Base-by-base conservation (phyloP, 371 early-diverging fungal genomes). In the Circinella minor region DNA sequence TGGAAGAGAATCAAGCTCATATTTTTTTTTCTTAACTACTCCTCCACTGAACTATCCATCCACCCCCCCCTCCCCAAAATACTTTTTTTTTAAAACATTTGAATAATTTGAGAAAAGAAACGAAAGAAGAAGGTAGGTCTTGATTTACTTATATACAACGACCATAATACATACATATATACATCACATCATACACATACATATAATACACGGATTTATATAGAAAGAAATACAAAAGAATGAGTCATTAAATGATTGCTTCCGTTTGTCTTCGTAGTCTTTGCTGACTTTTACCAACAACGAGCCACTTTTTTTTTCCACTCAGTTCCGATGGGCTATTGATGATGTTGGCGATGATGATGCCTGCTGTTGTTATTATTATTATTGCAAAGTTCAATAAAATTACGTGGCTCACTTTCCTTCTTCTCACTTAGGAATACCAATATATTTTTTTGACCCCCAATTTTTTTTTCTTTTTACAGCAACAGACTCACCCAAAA, bases 381-480 rank as follows among this genome's bases (percentile, higher is more conserved):
- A 4, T 38, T 14, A 61, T 37, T 38, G 37, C 6, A 43, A 9
- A 11, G 11, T 43, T 43, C 6, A 43, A 43, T 43, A 43, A 43
- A 36, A 64, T 64, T 64, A 64, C 64, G 64, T 64, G 64, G 64
- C 64, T 43, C 64, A 13, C 27, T 37, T 18, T 36, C 51, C 64
- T 46, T 64, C 27, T 51, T 49, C 64, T 49, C 64, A 11, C 47
- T 47, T 15, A 27, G 27, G 2, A 27, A 27, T 27, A 27, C 27
- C 27, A 27, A 27, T 27, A 27, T 27, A 27, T 27, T 27, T 43
- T 3, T 43, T 11, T 11, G 11, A 43, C 43, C 43, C 43, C 43
- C 43, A 43, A 43, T 43, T 43, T 43, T 43, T 43, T 43, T 43
- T 43, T 43, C 43, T 43, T 43, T 43, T 43, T 43, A 9, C 43